Evolutionary conservation across 1,284 basidiomycete genomes (phyloP), one percentile per base, ranked within the genome.

Genomic region (Fomes fomentarius): DNA sequence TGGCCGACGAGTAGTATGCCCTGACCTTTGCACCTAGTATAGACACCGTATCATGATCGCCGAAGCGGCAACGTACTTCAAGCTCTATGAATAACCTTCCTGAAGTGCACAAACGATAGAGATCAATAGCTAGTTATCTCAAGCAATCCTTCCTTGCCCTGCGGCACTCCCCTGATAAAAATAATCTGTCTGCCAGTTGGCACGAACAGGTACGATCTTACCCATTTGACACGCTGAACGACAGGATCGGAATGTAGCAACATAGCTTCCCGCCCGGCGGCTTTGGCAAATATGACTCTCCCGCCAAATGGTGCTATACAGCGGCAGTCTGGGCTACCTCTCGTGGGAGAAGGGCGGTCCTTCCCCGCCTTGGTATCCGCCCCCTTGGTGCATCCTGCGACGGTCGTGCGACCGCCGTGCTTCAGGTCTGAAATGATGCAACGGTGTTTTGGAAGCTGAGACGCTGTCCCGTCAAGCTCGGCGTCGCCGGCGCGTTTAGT

Each of bases 341-440:
- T 24, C 25, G 39, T 25, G 24, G 41, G 43, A 45, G 43, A 7
- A 44, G 28, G 31, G 15, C 43, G 43, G 30, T 34, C 10, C 2
- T 21, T 45, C 30, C 30, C 30, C 9, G 28, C 8, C 11, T 33
- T 28, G 19, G 30, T 14, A 17, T 17, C 8, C 41, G 17, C 26
- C 22, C 24, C 15, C 41, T 28, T 26, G 10, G 33, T 25, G 17
- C 33, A 3, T 35, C 4, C 33, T 15, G n/a, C n/a, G n/a, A n/a
- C n/a, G n/a, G 38, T 49, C 54, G 31, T 45, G 40, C 45, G 54
- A 39, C 49, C 39, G 44, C 40, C 54, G 49, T 45, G 11, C 21
- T 33, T 51, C 54, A 48, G 49, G 46, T 25, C 26, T 45, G 26
- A 43, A 43, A 34, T 25, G 25, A 43, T 44, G 44, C 40, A 11